Conservation (phyloP, 106 monocot species). For the Dioscorea dumetorum region DNA sequence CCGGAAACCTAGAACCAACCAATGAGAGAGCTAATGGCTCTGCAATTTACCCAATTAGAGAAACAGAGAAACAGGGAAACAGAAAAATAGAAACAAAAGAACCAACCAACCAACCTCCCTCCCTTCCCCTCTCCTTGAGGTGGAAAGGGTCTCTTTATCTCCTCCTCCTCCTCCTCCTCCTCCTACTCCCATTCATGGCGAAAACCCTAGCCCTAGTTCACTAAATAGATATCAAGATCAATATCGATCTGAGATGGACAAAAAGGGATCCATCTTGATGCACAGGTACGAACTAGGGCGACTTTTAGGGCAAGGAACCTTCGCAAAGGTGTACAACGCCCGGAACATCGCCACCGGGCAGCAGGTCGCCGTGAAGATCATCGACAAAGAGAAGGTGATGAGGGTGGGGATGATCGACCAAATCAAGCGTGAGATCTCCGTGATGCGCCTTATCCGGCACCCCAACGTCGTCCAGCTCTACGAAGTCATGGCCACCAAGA, state of each 20-base stretch:
- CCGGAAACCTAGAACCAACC: not conserved
- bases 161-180: not conserved
- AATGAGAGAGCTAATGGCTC: not conserved
- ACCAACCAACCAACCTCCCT: not conserved
- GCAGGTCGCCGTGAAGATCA: conserved; percentile 55
- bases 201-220: not conserved
- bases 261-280: conserved; percentile 42
- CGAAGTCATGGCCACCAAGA: conserved; percentile 81
- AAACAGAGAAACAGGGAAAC: not conserved
- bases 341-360: conserved; percentile 28
- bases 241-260: conserved; percentile 21
- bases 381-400: conserved; percentile 56
- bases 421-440: conserved; percentile 62
- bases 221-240: no score
- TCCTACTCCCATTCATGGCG: not conserved
- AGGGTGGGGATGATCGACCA: conserved; percentile 56
- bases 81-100: not conserved
- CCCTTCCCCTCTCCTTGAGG: not conserved
- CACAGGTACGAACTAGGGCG: conserved; percentile 49
- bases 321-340: conserved; percentile 57
- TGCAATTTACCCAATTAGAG: not conserved
- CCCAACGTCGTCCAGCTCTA: conserved; percentile 63
- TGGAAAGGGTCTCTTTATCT: not conserved
- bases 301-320: conserved; percentile 53
- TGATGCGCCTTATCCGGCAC: conserved; percentile 61